Percentiles rank a stretch among this genome's conserved stretches.
phyloP scores from a whole-genome alignment of 2,329 filamentous ascomycete genomes.

The Neoarthrinium moseri region DNA sequence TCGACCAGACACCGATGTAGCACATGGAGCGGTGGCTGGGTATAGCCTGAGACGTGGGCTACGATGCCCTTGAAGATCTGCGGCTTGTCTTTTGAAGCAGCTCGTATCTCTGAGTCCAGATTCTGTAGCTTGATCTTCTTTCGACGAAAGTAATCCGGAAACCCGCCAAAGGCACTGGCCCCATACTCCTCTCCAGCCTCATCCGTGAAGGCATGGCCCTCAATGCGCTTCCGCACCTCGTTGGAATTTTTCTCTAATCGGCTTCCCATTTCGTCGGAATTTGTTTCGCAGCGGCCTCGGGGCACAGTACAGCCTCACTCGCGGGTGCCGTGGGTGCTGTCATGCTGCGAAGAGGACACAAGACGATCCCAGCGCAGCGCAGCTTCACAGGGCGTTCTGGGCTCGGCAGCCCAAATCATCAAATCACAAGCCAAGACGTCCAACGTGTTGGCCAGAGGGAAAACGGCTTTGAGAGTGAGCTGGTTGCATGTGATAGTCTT shows the following conservation, averaged over 20 bases:
- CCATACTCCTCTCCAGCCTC: conserved; percentile 92
- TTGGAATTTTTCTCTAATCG: conserved; percentile 64
- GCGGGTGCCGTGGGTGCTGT: no score
- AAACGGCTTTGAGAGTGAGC: no score
- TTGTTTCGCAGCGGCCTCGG: no score
- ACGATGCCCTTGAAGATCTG: conserved; percentile 89
- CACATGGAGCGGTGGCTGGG: conserved; percentile 86
- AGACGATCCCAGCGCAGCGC: no score
- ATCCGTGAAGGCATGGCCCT: conserved; percentile 69
- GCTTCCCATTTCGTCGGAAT: conserved; percentile 52
- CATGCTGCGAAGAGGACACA: no score
- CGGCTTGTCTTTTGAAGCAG: conserved; percentile 67
- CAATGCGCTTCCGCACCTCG: conserved; percentile 60
- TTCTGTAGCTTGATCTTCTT: conserved; percentile 99
- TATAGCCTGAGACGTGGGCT: conserved; percentile 92
- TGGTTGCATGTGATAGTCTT: no score
- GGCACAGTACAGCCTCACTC: no score
- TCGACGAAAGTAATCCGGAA: conserved; percentile 86
- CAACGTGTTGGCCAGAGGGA: no score
- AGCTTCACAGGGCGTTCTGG: no score
- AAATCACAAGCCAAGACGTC: no score
- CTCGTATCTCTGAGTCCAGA: conserved; percentile 77
- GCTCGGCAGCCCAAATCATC: no score
- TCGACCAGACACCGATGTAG: conserved; percentile 85
- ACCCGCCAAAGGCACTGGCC: conserved; percentile 82